Conservation (phyloP, 805 yeast genomes). For the Saturnispora diversa region DNA sequence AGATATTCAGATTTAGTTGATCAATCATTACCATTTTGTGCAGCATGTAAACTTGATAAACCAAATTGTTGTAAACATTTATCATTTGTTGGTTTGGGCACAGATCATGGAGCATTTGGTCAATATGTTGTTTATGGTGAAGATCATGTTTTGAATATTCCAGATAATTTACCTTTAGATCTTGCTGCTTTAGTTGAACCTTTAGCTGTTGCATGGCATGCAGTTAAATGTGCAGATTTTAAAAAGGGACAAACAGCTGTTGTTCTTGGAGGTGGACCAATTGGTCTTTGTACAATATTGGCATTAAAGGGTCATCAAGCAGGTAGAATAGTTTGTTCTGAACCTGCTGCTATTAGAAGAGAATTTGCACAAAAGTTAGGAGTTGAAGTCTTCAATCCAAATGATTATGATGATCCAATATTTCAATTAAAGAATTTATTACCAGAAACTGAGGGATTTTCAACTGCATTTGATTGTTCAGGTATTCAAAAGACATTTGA, state of each 20-base stretch:
- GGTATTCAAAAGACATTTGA: slow-evolving; percentile 47
- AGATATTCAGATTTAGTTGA: slow-evolving; percentile 26
- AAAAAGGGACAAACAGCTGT: slow-evolving; percentile 37
- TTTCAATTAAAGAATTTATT: slow-evolving; percentile 31
- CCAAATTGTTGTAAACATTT: slow-evolving; percentile 40
- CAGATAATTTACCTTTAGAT: slow-evolving; percentile 28
- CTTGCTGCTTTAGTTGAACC: slow-evolving; percentile 50
- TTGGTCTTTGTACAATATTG: slow-evolving; percentile 51
- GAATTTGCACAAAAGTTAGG: slow-evolving; percentile 46
- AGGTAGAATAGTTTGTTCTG: slow-evolving; percentile 47
- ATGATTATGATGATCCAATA: slow-evolving; percentile 32
- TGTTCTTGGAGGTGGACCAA: slow-evolving; percentile 56
- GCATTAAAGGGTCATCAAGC: slow-evolving; percentile 44
- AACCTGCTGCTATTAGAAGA: slow-evolving; percentile 55
- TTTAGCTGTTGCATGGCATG: slow-evolving; percentile 53
- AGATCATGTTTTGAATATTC: slow-evolving; percentile 30
- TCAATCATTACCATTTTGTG: slow-evolving; percentile 31
- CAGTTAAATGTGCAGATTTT: slow-evolving; percentile 41
- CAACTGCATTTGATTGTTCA: slow-evolving; percentile 46
- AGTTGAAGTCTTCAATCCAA: slow-evolving; percentile 46
- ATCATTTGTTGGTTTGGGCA: slow-evolving; percentile 43
- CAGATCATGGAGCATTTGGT: slow-evolving; percentile 40
- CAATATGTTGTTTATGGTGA: slow-evolving; percentile 33
- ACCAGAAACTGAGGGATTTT: slow-evolving; percentile 39
- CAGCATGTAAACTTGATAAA: slow-evolving; percentile 36